These are phyloP conservation scores for Ganoderma boninense DNA, from an alignment of 1,284 basidiomycete species.

Conservation along the genomic window DNA sequence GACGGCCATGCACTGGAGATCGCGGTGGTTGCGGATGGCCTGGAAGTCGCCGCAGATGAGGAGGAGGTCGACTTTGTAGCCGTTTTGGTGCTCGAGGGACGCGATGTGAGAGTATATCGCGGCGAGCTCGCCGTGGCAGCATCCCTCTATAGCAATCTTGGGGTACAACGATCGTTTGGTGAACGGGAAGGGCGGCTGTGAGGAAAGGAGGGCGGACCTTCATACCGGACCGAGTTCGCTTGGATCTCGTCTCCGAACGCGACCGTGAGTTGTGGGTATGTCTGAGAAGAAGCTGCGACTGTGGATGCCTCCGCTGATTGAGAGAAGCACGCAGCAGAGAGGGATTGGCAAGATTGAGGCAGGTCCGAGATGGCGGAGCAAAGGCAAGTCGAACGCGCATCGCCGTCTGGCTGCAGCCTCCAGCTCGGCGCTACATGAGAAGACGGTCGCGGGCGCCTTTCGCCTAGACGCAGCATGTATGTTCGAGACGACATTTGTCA, in stretches of 20 bases:
- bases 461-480: background rate
- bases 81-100: slow-evolving; percentile 66
- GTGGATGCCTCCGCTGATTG: background rate
- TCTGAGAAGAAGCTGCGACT: background rate
- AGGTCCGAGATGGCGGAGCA: background rate
- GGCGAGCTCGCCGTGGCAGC: slow-evolving; percentile 92
- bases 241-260: background rate
- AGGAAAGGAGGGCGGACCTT: slow-evolving; percentile 17
- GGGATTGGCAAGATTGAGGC: background rate
- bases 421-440: background rate
- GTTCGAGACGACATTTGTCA: background rate
- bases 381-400: background rate
- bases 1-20: slow-evolving; percentile 91
- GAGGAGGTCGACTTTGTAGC: slow-evolving; percentile 82
- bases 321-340: background rate
- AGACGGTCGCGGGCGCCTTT: background rate
- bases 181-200: background rate
- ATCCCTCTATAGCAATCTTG: slow-evolving; percentile 71
- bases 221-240: slow-evolving; percentile 11
- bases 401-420: background rate
- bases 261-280: background rate
- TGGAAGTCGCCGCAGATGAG: slow-evolving; percentile 97
- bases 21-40: slow-evolving; percentile 87
- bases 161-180: background rate
- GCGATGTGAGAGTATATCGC: slow-evolving; percentile 86